A percentile compares a stretch with the other conserved stretches of the same genome.
Conservation (phyloP, 108 stramenopile species). For the Pseudonitzschia delicatissima region DNA sequence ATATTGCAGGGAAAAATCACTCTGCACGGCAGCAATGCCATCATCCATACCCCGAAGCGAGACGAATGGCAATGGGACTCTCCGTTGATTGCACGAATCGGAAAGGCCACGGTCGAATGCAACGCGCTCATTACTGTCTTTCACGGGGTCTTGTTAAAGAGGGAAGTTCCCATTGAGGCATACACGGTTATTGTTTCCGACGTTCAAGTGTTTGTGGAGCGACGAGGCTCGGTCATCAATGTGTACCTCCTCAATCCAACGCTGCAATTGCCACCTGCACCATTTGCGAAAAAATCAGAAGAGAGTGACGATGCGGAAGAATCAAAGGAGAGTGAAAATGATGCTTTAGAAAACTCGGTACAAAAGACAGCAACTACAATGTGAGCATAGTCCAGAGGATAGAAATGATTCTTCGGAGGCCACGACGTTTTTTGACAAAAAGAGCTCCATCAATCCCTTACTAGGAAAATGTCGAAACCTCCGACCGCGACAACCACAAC, state of each 20-base stretch:
- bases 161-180: slow-evolving; percentile 36
- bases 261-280: slow-evolving; percentile 37
- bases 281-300: slow-evolving; percentile 5
- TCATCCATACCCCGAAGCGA: slow-evolving; percentile 48
- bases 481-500: neutral
- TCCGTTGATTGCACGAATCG: slow-evolving; percentile 49
- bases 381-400: no score
- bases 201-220: slow-evolving; percentile 63
- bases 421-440: no score
- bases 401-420: no score
- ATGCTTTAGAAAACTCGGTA: neutral
- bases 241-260: slow-evolving; percentile 48
- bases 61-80: slow-evolving; percentile 55
- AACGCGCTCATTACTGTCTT: slow-evolving; percentile 35
- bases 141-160: slow-evolving; percentile 16
- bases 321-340: neutral
- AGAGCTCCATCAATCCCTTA: no score
- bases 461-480: neutral
- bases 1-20: slow-evolving; percentile 33
- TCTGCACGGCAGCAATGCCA: slow-evolving; percentile 32
- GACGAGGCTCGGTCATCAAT: slow-evolving; percentile 48
- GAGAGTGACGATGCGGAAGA: neutral
- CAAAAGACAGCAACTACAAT: neutral
- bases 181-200: slow-evolving; percentile 43
- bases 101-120: slow-evolving; percentile 35